A percentile compares a stretch with the other conserved stretches of the same genome.
phyloP scores from a whole-genome alignment of 2,329 filamentous ascomycete genomes.

The Alternaria viburni region DNA sequence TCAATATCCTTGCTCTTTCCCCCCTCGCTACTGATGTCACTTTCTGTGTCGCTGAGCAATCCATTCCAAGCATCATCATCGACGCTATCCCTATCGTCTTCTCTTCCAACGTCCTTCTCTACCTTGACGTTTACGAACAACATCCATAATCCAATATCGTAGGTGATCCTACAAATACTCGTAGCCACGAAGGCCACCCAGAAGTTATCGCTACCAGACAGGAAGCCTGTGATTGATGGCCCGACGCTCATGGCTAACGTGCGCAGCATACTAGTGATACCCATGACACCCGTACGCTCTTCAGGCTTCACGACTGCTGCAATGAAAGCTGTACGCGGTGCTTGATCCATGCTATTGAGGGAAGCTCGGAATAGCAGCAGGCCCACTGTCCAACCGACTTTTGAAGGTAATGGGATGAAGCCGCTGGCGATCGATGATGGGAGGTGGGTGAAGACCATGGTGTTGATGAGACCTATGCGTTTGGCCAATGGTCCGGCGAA shows the following conservation, averaged over 20 bases:
- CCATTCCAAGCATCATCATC: conserved; percentile 39
- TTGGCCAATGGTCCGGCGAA: conserved; percentile 65
- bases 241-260: conserved; percentile 62
- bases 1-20: conserved; percentile 35
- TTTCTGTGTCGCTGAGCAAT: conserved; percentile 39
- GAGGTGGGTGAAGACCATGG: conserved; percentile 57
- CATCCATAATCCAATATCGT: conserved; percentile 48
- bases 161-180: conserved; percentile 43
- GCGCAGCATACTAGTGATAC: conserved; percentile 67
- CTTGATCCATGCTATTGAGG: conserved; percentile 74
- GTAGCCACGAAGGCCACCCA: conserved; percentile 49
- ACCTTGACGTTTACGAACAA: conserved; percentile 48
- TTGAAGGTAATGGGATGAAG: conserved; percentile 62
- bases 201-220: conserved; percentile 44
- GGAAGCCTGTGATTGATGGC: conserved; percentile 47
- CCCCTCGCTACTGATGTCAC: conserved; percentile 26
- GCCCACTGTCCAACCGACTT: conserved; percentile 59
- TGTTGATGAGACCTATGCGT: conserved; percentile 67
- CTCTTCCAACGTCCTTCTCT: conserved; percentile 20
- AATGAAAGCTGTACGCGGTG: conserved; percentile 69
- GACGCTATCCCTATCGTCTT: conserved; percentile 26
- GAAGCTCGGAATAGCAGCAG: conserved; percentile 66
- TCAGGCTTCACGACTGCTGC: conserved; percentile 69
- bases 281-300: conserved; percentile 74
- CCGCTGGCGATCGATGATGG: conserved; percentile 65